Evolutionary conservation across 768 basidiomycete species (phyloP), one percentile per base, ranked within the genome.

Genomic region (Dacryopinax spathularia): DNA sequence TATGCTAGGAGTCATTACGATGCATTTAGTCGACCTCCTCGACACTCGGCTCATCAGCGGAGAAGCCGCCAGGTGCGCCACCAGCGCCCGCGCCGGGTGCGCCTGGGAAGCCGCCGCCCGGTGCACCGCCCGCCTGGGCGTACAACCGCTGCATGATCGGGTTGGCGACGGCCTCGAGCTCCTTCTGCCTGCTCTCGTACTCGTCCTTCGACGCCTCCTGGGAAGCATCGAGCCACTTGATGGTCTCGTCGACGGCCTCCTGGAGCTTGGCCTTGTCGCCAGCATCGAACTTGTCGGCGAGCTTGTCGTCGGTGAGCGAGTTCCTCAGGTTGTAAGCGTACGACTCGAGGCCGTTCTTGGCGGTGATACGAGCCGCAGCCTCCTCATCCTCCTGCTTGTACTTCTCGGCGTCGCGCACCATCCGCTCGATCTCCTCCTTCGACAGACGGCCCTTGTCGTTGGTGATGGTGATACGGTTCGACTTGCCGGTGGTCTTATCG

Each of bases 351-450:
- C 79, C 84, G 77, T 97, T 98, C 86, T 95, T 95, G 69, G 92
- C 70, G 36, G 80, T 71, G 73, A 93, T 91, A 64, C 91, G 89
- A 61, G 85, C 78, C 65, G 89, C 85, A 37, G 89, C 90, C 29
- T 82, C 89, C 71, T 91, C 90, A 69, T 91, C 89, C 82, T 91
- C 90, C 66, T 84, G 78, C 77, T 87, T 91, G 81, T 92, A 94
- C 73, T 85, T 85, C 84, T 95, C 93, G 62, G 94, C 94, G 73
- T 96, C 94, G 65, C 75, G 73, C 43, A 97, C 91, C 94, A 98
- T 98, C 73, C 92, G 89, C 75, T 98, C 94, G 66, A 97, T 97
- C 73, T 97, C 94, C 76, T 97, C 94, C 79, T 95, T 91, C 67
- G 89, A 92, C 69, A 98, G 78, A 75, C 94, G 91, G 43, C 93